These are phyloP conservation scores for Eucalyptus polybractea DNA, from an alignment of 345 rosid species.

Conservation along the genomic window DNA sequence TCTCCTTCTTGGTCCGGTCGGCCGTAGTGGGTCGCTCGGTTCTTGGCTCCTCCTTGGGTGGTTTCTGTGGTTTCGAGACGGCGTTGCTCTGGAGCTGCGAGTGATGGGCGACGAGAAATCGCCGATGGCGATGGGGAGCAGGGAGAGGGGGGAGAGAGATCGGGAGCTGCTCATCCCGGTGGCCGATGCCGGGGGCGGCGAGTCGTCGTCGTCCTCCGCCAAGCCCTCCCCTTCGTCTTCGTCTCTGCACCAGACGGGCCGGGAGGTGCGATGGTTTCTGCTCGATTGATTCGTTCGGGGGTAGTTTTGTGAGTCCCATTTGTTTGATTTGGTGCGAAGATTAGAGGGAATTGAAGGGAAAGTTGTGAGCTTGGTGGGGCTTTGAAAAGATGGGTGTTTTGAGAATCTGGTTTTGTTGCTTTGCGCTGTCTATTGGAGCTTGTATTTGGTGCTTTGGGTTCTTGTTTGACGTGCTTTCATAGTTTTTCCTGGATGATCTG, in stretches of 20 bases:
- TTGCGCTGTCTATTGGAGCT: not conserved
- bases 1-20: not conserved
- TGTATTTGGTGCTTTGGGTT: not conserved
- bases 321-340: not conserved
- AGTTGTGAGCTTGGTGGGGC: not conserved
- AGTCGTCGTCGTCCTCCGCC: slow-evolving; percentile 10
- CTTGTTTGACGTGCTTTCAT: not conserved
- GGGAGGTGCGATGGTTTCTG: slow-evolving; percentile 37
- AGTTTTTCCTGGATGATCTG: not conserved
- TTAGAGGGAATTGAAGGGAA: not conserved
- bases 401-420: not conserved
- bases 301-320: not conserved
- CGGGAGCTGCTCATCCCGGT: slow-evolving; percentile 92
- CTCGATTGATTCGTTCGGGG: not conserved
- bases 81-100: not conserved
- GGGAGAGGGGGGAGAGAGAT: slow-evolving; percentile 46
- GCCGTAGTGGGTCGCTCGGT: not conserved
- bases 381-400: not conserved
- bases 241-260: slow-evolving; percentile 65
- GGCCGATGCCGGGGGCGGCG: slow-evolving; percentile 31
- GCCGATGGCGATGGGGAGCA: slow-evolving; percentile 39
- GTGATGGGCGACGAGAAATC: slow-evolving; percentile 77
- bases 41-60: not conserved
- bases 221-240: slow-evolving; percentile 68
- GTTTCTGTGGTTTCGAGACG: not conserved